Evolutionary conservation across 805 yeast species (phyloP).

Genomic region (Wickerhamiella kazuoi): DNA sequence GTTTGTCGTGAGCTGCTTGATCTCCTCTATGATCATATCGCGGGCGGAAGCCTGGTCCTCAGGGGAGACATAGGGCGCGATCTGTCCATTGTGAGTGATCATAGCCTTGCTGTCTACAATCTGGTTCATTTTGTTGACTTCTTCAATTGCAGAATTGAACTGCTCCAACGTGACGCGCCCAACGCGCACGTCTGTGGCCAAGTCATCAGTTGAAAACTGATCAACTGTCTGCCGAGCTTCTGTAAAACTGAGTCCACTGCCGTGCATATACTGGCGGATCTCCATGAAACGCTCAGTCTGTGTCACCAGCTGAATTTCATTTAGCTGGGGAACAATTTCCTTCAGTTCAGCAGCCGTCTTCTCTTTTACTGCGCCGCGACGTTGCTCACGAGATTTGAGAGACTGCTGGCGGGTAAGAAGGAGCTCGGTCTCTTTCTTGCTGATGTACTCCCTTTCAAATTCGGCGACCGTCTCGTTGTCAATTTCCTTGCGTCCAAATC

Average conservation of each 20-base stretch:
- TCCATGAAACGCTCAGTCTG: conserved; percentile 38
- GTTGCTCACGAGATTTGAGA: conserved; percentile 25
- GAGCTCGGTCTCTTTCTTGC: conserved; percentile 48
- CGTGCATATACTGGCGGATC: conserved; percentile 36
- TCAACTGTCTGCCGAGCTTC: conserved; percentile 49
- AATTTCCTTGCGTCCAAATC: conserved; percentile 56
- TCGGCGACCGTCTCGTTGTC: conserved; percentile 32
- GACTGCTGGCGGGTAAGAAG: conserved; percentile 33
- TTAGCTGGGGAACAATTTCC: conserved; percentile 13
- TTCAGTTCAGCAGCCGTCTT: conserved; percentile 21
- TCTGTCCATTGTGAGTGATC: conserved; percentile 23
- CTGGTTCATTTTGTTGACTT: conserved; percentile 22
- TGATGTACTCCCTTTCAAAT: conserved; percentile 41
- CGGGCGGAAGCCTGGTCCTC: conserved; percentile 2
- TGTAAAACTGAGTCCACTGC: conserved; percentile 36
- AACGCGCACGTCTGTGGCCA: conserved; percentile 20
- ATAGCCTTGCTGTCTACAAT: conserved; percentile 19
- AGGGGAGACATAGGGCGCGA: conserved; percentile 6
- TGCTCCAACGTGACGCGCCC: conserved; percentile 22
- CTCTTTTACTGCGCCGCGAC: conserved; percentile 21
- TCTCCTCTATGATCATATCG: conserved; percentile 7
- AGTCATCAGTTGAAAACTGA: conserved; percentile 26
- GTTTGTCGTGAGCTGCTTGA: conserved; percentile 11
- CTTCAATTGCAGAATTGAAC: conserved; percentile 13
- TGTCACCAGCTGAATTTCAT: conserved; percentile 19